Base-by-base conservation (phyloP, 1,284 basidiomycete genomes). In the Ceratobasidium sp. region DNA sequence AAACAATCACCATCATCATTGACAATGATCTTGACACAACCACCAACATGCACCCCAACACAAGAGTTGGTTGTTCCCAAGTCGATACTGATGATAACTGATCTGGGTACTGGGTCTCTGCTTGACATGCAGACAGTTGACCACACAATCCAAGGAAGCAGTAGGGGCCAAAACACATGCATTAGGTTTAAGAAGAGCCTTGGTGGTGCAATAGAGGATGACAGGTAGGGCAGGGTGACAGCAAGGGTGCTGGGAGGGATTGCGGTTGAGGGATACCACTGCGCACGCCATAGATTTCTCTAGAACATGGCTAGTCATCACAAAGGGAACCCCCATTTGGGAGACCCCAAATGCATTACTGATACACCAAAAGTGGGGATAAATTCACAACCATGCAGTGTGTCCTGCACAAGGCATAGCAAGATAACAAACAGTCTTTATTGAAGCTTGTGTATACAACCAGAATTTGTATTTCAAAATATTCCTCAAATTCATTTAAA, bases 1-100 rank as follows among this genome's bases (percentile, higher is more conserved):
- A 87, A 88, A 77, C 87, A 85, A 85, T 88, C 88, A 78, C 87
- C 87, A 81, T 88, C 86, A 83, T 87, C 86, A 83, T 86, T 84
- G 80, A 83, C 81, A 78, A 84, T 84, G 80, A 86, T 86, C 81
- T 88, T 87, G 76, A 88, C 87, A 78, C 86, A 84, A 87, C 86
- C 79, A 83, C 87, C 76, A 85, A 84, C 81, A 83, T 84, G 56
- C 83, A 86, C 83, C 85, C 85, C 78, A 27, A 54, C 53, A 11
- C 53, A 54, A n/a, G 53, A 16, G n/a, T 54, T n/a, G 19, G 84
- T 86, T 34, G 66, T 71, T 77, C 84, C 84, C 78, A 83, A 79
- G 79, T 82, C 82, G 79, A 85, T 84, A 81, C 84, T 84, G 78
- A 84, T 81, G 11, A 54, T 29, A 3, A 46, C 43, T 7, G 43